These are phyloP conservation scores for Epichloe amarillans DNA, from an alignment of 2,329 filamentous ascomycete species.

Conservation along the genomic window DNA sequence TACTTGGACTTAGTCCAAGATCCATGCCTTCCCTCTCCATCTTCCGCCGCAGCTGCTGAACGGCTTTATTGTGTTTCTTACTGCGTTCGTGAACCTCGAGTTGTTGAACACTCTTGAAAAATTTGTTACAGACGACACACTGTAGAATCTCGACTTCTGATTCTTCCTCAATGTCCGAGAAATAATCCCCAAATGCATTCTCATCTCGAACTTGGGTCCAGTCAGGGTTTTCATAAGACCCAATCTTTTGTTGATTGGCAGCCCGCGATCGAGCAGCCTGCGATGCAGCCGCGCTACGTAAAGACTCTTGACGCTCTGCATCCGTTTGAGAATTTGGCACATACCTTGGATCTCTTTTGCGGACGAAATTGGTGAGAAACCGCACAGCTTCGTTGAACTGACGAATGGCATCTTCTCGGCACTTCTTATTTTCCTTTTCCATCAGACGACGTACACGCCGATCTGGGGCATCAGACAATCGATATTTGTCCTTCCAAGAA, in stretches of 20 bases:
- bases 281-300: conserved; percentile 66
- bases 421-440: conserved; percentile 87
- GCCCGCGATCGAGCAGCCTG: conserved; percentile 76
- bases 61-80: conserved; percentile 86
- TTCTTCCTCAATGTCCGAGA: conserved; percentile 45
- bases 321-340: conserved; percentile 64
- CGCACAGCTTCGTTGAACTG: conserved; percentile 91
- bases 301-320: conserved; percentile 62
- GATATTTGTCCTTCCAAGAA: conserved; percentile 78
- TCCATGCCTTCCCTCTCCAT: conserved; percentile 70
- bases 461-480: conserved; percentile 76
- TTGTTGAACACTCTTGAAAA: conserved; percentile 85
- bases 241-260: conserved; percentile 63
- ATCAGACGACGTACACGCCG: conserved; percentile 69
- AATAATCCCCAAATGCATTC: conserved; percentile 41
- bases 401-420: conserved; percentile 66
- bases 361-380: conserved; percentile 73
- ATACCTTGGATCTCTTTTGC: conserved; percentile 83
- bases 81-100: conserved; percentile 87
- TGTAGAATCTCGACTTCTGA: conserved; percentile 48
- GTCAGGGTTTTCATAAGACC: conserved; percentile 51
- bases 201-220: conserved; percentile 56
- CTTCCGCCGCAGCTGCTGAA: conserved; percentile 65
- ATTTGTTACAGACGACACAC: conserved; percentile 66
- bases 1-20: conserved; percentile 30